phyloP scores from a whole-genome alignment of 352 stramenopile genomes.

The Thalassiosira exigua region DNA sequence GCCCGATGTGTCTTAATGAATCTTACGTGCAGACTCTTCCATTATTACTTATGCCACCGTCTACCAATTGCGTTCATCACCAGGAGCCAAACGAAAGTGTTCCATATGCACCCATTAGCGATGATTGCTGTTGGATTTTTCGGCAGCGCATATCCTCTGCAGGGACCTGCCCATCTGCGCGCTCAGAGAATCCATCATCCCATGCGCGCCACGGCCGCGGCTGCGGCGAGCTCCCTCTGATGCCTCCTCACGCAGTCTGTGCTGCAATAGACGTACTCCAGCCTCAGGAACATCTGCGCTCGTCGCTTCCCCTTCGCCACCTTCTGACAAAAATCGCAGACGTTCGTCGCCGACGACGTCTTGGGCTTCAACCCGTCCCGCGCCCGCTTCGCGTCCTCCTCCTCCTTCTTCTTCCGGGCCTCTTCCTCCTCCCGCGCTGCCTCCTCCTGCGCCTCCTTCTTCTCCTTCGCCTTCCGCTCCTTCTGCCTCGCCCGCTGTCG shows the following conservation, averaged over 20 bases:
- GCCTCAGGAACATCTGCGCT: slow-evolving; percentile 89
- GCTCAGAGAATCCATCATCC: no score
- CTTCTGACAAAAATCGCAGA: slow-evolving; percentile 84
- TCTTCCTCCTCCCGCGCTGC: slow-evolving; percentile 62
- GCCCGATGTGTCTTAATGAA: no score
- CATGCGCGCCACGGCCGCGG: slow-evolving; percentile 89
- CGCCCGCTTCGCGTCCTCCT: slow-evolving; percentile 68
- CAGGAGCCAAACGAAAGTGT: no score
- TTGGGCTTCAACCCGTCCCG: slow-evolving; percentile 84
- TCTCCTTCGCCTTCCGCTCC: slow-evolving; percentile 85
- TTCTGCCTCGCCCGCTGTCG: slow-evolving; percentile 90
- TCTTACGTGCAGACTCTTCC: no score
- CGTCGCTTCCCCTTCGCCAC: slow-evolving; percentile 88
- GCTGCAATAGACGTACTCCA: slow-evolving; percentile 94
- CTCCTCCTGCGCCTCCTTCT: slow-evolving; percentile 81
- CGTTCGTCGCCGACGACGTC: slow-evolving; percentile 43
- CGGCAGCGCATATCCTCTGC: no score
- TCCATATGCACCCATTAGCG: no score
- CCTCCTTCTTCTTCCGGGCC: slow-evolving; percentile 46
- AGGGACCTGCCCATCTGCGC: no score
- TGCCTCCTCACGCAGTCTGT: slow-evolving; percentile 92
- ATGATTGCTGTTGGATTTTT: no score
- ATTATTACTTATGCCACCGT: no score
- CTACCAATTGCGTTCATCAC: no score
- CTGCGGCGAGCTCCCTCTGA: slow-evolving; percentile 92